Evolutionary conservation across 257 asterid species (phyloP).

Genomic region (Lithospermum erythrorhizon): DNA sequence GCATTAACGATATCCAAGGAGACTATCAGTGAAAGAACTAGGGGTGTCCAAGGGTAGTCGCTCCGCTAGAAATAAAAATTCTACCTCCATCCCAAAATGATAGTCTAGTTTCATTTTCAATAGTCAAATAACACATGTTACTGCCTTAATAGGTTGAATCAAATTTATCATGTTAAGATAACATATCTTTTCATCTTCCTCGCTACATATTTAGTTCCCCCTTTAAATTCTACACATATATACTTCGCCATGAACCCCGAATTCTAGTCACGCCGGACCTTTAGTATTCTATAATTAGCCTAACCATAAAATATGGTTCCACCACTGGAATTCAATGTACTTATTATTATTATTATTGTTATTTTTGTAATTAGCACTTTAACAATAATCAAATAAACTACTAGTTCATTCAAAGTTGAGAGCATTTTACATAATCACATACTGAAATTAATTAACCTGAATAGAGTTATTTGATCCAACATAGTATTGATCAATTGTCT

Average conservation of each 20-base stretch:
- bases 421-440: background rate
- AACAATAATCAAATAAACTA: background rate
- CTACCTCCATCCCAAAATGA: no score
- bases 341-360: no score
- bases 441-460: constrained; percentile 31
- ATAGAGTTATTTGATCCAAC: constrained; percentile 76
- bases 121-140: no score
- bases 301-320: no score
- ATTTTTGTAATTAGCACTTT: background rate
- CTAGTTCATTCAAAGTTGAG: background rate
- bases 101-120: background rate
- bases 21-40: background rate
- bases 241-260: no score
- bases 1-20: constrained; percentile 18
- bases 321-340: background rate
- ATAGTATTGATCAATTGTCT: constrained; percentile 84
- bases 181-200: background rate
- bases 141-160: no score
- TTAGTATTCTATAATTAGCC: no score
- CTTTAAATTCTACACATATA: no score
- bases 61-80: no score
- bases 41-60: no score
- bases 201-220: no score
- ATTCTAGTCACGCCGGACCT: no score
- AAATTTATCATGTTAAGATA: background rate